Percentiles rank a stretch among this genome's conserved stretches.
These are phyloP conservation scores for Talaromyces wortmannii DNA, from an alignment of 495 filamentous ascomycete genomes.

Conservation along the genomic window DNA sequence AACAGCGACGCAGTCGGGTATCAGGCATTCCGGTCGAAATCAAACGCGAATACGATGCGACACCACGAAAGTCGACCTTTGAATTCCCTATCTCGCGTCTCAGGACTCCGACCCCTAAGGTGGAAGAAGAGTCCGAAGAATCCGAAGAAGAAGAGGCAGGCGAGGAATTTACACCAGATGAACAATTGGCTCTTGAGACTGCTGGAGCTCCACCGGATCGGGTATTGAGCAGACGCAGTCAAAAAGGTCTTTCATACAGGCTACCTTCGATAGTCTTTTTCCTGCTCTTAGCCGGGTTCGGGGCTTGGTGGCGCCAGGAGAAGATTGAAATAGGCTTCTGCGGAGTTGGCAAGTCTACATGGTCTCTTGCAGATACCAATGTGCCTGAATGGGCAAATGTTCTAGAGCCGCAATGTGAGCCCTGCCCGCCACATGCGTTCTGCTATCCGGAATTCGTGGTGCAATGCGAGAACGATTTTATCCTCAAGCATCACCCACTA, in stretches of 20 bases:
- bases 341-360: constrained; percentile 66
- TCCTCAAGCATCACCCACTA: constrained; percentile 78
- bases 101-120: constrained; percentile 18
- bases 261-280: constrained; percentile 62
- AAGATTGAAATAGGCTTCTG: constrained; percentile 94
- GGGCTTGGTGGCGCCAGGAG: constrained; percentile 82
- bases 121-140: constrained; percentile 26
- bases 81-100: constrained; percentile 35
- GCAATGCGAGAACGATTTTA: constrained; percentile 78
- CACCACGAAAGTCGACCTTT: constrained; percentile 36
- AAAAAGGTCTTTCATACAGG: constrained; percentile 29
- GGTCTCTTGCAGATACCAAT: constrained; percentile 42
- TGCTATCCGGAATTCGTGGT: constrained; percentile 74
- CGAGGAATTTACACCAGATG: constrained; percentile 92
- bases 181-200: constrained; percentile 66
- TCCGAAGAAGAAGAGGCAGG: constrained; percentile 50
- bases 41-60: constrained; percentile 31
- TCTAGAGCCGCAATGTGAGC: constrained; percentile 78
- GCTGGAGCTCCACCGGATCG: constrained; percentile 39
- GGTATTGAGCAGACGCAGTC: constrained; percentile 11
- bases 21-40: constrained; percentile 23
- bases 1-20: constrained; percentile 28
- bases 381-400: constrained; percentile 62
- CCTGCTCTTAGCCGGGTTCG: constrained; percentile 63
- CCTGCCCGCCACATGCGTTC: constrained; percentile 84